These are phyloP conservation scores for Boletellus dicymbophilus DNA, from an alignment of 1,284 basidiomycete genomes.

Conservation along the genomic window DNA sequence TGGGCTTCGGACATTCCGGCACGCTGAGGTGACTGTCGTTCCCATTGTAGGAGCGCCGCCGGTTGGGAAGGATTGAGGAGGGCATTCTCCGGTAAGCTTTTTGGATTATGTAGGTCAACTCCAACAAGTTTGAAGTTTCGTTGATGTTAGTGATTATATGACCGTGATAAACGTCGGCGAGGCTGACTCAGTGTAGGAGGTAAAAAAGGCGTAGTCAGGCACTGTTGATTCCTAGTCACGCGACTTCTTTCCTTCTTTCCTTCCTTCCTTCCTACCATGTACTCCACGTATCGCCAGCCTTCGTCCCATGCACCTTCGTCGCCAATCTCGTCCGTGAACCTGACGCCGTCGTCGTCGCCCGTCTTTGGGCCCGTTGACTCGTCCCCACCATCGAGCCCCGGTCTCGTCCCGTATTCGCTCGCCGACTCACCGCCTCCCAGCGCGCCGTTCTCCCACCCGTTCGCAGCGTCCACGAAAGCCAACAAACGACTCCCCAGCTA, in stretches of 20 bases:
- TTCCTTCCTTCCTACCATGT: neutral
- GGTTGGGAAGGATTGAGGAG: neutral
- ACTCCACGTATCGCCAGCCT: conserved; percentile 9
- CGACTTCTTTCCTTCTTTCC: neutral
- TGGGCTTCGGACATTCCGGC: conserved; percentile 51
- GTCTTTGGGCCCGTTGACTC: conserved; percentile 31
- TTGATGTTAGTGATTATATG: too few relatives aligned
- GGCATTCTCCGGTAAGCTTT: too few relatives aligned
- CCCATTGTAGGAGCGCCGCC: conserved; percentile 34
- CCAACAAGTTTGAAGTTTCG: too few relatives aligned
- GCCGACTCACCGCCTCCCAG: conserved; percentile 23
- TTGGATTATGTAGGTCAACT: too few relatives aligned
- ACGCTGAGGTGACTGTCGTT: conserved; percentile 53
- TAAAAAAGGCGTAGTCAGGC: too few relatives aligned
- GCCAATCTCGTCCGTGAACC: conserved; percentile 12
- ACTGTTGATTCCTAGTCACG: too few relatives aligned
- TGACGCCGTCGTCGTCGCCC: conserved; percentile 33
- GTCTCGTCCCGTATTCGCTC: conserved; percentile 15
- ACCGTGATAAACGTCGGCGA: too few relatives aligned
- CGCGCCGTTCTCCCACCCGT: conserved; percentile 26
- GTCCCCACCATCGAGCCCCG: conserved; percentile 29
- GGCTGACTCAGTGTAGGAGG: too few relatives aligned
- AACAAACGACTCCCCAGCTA: conserved; percentile 26
- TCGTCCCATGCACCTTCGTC: conserved; percentile 1
- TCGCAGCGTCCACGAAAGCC: conserved; percentile 34